A percentile compares a stretch with the other conserved stretches of the same genome.
These are phyloP conservation scores for Galerina sulciceps DNA, from an alignment of 768 basidiomycete species.

Conservation along the genomic window DNA sequence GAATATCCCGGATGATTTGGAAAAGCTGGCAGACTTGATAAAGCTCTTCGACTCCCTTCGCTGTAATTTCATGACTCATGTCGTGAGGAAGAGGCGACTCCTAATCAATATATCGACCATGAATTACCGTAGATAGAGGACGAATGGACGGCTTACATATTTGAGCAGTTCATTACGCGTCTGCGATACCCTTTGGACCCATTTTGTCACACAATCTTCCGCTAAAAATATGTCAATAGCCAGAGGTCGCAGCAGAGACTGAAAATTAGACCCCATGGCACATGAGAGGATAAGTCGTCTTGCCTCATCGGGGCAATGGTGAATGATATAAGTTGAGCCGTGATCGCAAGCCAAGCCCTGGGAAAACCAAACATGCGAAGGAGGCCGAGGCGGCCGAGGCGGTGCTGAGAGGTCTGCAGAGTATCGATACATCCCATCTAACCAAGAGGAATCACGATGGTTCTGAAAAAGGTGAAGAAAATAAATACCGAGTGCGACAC, in stretches of 20 bases:
- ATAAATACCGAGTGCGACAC: neutral
- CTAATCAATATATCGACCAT: neutral
- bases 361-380: constrained; percentile 5
- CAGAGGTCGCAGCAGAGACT: neutral
- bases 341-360: neutral
- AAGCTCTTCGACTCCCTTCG: neutral
- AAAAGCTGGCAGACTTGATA: neutral
- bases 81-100: neutral
- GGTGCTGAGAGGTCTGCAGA: neutral
- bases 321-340: neutral
- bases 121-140: neutral
- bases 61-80: neutral
- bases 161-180: neutral
- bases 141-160: neutral
- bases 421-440: constrained; percentile 5
- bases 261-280: neutral
- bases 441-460: neutral
- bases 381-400: neutral
- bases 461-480: neutral
- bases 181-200: neutral
- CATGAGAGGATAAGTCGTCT: neutral
- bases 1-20: neutral
- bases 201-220: neutral
- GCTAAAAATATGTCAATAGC: neutral
- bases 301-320: neutral